These are phyloP conservation scores for Aspergillus haitiensis DNA, from an alignment of 495 filamentous ascomycete species.

Conservation along the genomic window DNA sequence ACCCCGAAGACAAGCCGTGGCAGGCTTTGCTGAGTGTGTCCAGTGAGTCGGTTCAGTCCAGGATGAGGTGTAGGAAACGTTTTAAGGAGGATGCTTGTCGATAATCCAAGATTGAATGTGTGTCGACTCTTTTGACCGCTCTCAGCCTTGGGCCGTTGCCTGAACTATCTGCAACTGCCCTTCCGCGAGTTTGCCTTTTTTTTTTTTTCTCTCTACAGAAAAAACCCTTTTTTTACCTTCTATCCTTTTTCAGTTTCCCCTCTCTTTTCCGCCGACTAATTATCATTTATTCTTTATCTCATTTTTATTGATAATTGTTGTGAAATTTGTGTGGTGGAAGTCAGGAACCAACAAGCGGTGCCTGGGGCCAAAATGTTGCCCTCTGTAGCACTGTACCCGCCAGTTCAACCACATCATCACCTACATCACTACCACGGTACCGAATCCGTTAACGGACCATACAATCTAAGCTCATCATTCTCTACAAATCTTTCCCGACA, in stretches of 20 bases:
- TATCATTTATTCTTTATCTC: constrained; percentile 6
- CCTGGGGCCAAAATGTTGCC: constrained; percentile 43
- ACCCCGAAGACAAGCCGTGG: constrained; percentile 28
- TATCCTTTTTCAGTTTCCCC: neutral
- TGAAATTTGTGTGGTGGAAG: constrained; percentile 4
- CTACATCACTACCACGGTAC: constrained; percentile 36
- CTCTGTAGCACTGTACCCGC: constrained; percentile 46
- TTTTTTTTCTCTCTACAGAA: constrained; percentile 8
- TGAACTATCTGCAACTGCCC: constrained; percentile 10
- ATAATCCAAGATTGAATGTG: constrained; percentile 33
- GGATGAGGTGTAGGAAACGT: constrained; percentile 55
- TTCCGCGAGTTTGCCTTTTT: constrained; percentile 8
- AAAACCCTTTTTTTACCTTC: neutral
- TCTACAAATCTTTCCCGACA: constrained; percentile 26
- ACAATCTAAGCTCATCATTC: constrained; percentile 36
- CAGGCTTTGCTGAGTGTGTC: constrained; percentile 26
- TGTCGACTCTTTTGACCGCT: constrained; percentile 29
- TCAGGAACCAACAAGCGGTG: constrained; percentile 10
- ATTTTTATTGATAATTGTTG: constrained; percentile 4
- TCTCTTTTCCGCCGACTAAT: neutral
- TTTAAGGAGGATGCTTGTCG: constrained; percentile 50
- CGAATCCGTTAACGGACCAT: constrained; percentile 32
- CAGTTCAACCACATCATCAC: constrained; percentile 50
- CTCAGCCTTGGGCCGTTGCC: constrained; percentile 21
- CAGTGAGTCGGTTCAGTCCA: constrained; percentile 34